A percentile compares a stretch with the other conserved stretches of the same genome.
Evolutionary conservation across 306 rosid species (phyloP).

Genomic region (Abrus pulchellus): DNA sequence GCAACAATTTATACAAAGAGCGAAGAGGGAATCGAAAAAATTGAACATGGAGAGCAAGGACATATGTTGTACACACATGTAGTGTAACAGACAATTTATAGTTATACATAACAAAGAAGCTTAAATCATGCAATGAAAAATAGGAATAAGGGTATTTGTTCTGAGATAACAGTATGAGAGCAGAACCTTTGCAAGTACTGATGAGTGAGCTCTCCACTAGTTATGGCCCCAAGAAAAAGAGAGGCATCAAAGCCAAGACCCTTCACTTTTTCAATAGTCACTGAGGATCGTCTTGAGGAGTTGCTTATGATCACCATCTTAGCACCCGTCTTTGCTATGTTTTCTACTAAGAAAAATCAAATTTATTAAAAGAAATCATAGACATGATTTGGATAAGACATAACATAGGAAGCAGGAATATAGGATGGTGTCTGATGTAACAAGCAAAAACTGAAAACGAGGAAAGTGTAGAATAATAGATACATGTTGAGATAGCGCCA

Average conservation of each 20-base stretch:
- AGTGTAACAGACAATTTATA: background rate
- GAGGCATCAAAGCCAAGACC: constrained; percentile 92
- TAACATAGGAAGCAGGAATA: background rate
- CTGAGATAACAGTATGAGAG: too few species aligned
- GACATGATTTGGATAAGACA: background rate
- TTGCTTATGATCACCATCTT: constrained; percentile 96
- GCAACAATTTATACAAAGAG: constrained; percentile 28
- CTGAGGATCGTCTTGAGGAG: constrained; percentile 91
- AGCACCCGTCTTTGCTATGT: constrained; percentile 75
- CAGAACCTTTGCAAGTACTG: constrained; percentile 75
- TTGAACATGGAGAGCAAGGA: background rate
- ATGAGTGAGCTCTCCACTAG: constrained; percentile 95
- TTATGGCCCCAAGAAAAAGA: constrained; percentile 83
- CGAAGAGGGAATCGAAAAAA: background rate
- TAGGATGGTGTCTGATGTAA: background rate
- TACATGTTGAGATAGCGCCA: constrained; percentile 80
- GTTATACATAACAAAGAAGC: constrained; percentile 34
- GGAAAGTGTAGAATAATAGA: background rate
- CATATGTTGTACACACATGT: background rate
- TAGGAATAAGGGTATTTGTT: background rate
- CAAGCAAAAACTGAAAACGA: too few species aligned
- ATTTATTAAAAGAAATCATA: background rate
- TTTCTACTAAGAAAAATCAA: constrained; percentile 66
- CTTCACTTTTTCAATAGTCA: constrained; percentile 77
- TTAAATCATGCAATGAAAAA: constrained; percentile 1